Evolutionary conservation across 495 filamentous ascomycete species (phyloP), one percentile per base, ranked within the genome.

Genomic region (Trichoderma gamsii): DNA sequence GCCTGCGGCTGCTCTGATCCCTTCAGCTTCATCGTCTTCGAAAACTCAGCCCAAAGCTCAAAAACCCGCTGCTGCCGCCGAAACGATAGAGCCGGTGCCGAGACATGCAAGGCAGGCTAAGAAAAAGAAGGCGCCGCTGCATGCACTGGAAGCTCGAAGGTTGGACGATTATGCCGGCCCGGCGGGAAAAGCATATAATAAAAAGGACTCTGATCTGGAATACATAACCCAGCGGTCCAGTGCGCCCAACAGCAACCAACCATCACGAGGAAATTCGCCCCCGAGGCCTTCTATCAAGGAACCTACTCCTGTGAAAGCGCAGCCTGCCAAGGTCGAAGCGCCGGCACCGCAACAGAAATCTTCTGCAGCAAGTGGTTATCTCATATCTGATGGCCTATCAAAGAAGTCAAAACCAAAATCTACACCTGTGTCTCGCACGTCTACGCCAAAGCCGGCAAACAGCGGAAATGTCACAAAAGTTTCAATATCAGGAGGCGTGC

Each of bases 321-420:
- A 64, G 0, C 92, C 91, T 3, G 87, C 87, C 41, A 63, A 41
- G 56, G 27, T 29, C 7, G 49, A 63, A 41, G 51, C 32, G 35
- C 66, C 66, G 8, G 16, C 16, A 32, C 56, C 56, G 11, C 29
- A 61, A 23, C 23, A 61, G 15, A 29, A 4, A 0, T 16, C 16
- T 32, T 29, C 56, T 61, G 13, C 56, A 29, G 59, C 66, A 15
- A 80, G 85, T 0, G 94, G 93, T 16, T 84, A 86, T 15, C 80
- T 97, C 41, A 89, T 94, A 29, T 96, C 92, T 0, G 93, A 97
- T 74, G 83, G 87, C 12, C 65, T 68, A 12, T 84, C 83, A 15
- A 61, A 32, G 25, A 90, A 89, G 67, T 77, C 86, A 7, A 89
- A 88, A 70, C 78, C 85, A 15, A 86, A 83, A 66, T 83, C 86